These are phyloP conservation scores for Dactylellina drechsleri DNA, from an alignment of 2,329 filamentous ascomycete species.

Conservation along the genomic window DNA sequence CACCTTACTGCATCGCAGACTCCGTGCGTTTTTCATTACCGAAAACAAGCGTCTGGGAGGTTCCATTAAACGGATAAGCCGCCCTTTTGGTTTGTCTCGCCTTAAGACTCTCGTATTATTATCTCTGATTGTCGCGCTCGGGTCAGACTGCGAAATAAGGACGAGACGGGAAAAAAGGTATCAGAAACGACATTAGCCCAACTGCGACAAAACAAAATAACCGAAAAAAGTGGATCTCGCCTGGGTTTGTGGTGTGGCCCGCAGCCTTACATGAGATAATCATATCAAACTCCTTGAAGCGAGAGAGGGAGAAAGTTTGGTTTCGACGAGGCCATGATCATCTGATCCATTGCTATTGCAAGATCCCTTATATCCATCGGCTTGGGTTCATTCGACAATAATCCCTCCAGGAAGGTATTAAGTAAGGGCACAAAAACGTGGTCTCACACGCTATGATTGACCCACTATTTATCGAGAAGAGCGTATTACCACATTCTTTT, in stretches of 20 bases:
- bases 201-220: conserved; percentile 44
- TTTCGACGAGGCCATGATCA: conserved; percentile 40
- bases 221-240: conserved; percentile 33
- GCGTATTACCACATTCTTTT: conserved; percentile 28
- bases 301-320: conserved; percentile 17
- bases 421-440: conserved; percentile 53
- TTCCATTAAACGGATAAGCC: conserved; percentile 51
- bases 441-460: conserved; percentile 54
- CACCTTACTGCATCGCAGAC: conserved; percentile 38
- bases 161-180: conserved; percentile 6
- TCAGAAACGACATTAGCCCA: conserved; percentile 48
- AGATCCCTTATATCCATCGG: conserved; percentile 22
- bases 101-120: conserved; percentile 9
- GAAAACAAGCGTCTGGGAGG: conserved; percentile 48
- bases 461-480: conserved; percentile 41
- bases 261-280: conserved; percentile 50
- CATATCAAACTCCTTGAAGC: conserved; percentile 47
- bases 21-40: conserved; percentile 45
- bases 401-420: conserved; percentile 17
- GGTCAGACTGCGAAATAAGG: conserved; percentile 22
- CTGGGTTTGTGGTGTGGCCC: conserved; percentile 36
- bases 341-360: conserved; percentile 28
- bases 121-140: conserved; percentile 22
- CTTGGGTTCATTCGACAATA: conserved; percentile 3
- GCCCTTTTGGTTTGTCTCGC: conserved; percentile 46